A percentile compares a stretch with the other conserved stretches of the same genome.
phyloP scores from a whole-genome alignment of 371 early-diverging fungal genomes.

The Mortierella sp. region DNA sequence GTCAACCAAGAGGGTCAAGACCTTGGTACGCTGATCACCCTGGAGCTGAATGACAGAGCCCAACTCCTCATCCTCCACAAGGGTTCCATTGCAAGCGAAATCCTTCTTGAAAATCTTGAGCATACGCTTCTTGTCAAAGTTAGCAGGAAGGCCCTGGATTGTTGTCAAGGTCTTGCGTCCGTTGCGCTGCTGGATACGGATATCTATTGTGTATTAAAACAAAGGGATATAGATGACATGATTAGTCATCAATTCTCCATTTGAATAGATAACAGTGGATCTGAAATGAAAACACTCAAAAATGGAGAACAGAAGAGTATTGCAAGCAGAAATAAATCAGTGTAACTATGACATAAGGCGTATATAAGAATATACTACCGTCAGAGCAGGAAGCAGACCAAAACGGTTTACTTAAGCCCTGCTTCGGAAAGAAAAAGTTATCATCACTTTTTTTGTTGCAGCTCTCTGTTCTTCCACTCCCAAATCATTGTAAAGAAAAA shows the following conservation, averaged over 20 bases:
- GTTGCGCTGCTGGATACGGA: constrained; percentile 97
- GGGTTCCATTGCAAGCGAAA: constrained; percentile 96
- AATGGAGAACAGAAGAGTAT: neutral
- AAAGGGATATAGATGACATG: neutral
- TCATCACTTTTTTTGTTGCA: constrained; percentile 50
- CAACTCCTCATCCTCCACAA: constrained; percentile 91
- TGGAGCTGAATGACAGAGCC: constrained; percentile 94
- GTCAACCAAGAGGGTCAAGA: constrained; percentile 79
- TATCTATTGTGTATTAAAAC: constrained; percentile 69
- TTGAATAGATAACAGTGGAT: neutral
- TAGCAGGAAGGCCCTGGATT: constrained; percentile 89
- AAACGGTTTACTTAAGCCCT: constrained; percentile 51
- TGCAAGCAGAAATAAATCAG: constrained; percentile 61
- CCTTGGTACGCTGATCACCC: constrained; percentile 95
- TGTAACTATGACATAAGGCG: constrained; percentile 78
- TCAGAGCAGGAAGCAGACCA: constrained; percentile 53
- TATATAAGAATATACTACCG: constrained; percentile 53
- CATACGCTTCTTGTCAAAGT: constrained; percentile 89
- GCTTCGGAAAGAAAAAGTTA: constrained; percentile 52
- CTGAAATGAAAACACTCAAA: neutral
- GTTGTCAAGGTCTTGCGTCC: constrained; percentile 97
- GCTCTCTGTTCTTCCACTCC: constrained; percentile 13
- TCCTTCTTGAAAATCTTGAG: constrained; percentile 96
- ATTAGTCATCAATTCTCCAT: constrained; percentile 1
- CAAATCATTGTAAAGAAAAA: neutral